Percentiles rank a stretch among this genome's conserved stretches.
Conservation (phyloP, 768 basidiomycete genomes). For the Russula olivacea region DNA sequence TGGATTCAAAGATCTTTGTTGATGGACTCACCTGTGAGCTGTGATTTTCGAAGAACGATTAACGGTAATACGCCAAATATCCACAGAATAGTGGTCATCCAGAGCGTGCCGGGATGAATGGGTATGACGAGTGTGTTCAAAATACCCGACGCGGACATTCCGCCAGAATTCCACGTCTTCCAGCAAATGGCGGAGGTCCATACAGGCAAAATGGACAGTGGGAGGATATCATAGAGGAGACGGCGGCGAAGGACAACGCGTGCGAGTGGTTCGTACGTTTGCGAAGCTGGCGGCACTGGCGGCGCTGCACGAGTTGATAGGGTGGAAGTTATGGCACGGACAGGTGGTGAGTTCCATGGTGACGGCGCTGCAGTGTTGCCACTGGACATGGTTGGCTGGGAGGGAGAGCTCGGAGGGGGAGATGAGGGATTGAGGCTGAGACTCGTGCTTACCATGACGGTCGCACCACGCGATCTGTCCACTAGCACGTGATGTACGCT, state of each 20-base stretch:
- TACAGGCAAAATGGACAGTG: constrained; percentile 43
- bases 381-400: not conserved
- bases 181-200: constrained; percentile 40
- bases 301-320: constrained; percentile 45
- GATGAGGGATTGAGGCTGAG: not conserved
- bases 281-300: constrained; percentile 49
- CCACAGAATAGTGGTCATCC: constrained; percentile 44
- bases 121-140: constrained; percentile 40
- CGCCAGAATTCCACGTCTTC: constrained; percentile 43
- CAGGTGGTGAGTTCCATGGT: constrained; percentile 28
- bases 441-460: no score
- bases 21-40: constrained; percentile 48
- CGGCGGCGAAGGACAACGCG: constrained; percentile 58
- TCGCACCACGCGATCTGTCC: no score
- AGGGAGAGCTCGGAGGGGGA: no score
- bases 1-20: not conserved
- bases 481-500: no score
- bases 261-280: constrained; percentile 59
- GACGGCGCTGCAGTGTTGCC: constrained; percentile 23
- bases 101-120: constrained; percentile 35
- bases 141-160: constrained; percentile 31
- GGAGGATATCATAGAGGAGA: constrained; percentile 49
- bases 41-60: constrained; percentile 50
- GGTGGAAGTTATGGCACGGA: constrained; percentile 39
- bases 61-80: constrained; percentile 48